Evolutionary conservation across 495 filamentous ascomycete species (phyloP).

Genomic region (Xylaria longipes): DNA sequence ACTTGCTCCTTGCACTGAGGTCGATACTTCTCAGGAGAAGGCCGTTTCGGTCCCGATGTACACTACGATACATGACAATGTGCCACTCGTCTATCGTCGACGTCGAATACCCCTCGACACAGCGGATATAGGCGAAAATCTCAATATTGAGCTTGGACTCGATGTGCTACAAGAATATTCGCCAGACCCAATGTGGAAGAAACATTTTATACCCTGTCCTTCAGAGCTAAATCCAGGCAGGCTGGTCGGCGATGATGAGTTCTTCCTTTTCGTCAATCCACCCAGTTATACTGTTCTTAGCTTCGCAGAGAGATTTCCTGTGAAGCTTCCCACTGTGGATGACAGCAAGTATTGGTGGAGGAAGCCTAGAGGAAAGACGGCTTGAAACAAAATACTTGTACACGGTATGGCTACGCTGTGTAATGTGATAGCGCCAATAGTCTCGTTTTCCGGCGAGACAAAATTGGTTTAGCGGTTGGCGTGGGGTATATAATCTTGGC

Average conservation of each 20-base stretch:
- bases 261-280: slow-evolving; percentile 33
- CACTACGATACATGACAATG: slow-evolving; percentile 18
- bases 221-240: slow-evolving; percentile 26
- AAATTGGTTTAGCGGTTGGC: slow-evolving; percentile 23
- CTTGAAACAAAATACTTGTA: background rate
- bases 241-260: slow-evolving; percentile 40
- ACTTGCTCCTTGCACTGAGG: slow-evolving; percentile 23
- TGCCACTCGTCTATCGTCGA: slow-evolving; percentile 20
- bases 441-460: slow-evolving; percentile 21
- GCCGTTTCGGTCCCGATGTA: slow-evolving; percentile 11
- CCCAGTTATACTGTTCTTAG: slow-evolving; percentile 36
- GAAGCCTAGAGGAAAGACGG: slow-evolving; percentile 13
- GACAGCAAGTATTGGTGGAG: slow-evolving; percentile 25
- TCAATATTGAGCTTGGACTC: slow-evolving; percentile 16
- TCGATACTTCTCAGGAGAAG: background rate
- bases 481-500: slow-evolving; percentile 3
- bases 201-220: slow-evolving; percentile 13
- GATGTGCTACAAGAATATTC: slow-evolving; percentile 27
- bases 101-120: slow-evolving; percentile 7
- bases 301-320: slow-evolving; percentile 34
- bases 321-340: background rate
- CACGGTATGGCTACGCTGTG: background rate
- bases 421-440: background rate
- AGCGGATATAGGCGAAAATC: slow-evolving; percentile 2
- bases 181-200: slow-evolving; percentile 16